Conservation (phyloP, 192 early-diverging fungal genomes). For the Globomyces pollinis-pini region DNA sequence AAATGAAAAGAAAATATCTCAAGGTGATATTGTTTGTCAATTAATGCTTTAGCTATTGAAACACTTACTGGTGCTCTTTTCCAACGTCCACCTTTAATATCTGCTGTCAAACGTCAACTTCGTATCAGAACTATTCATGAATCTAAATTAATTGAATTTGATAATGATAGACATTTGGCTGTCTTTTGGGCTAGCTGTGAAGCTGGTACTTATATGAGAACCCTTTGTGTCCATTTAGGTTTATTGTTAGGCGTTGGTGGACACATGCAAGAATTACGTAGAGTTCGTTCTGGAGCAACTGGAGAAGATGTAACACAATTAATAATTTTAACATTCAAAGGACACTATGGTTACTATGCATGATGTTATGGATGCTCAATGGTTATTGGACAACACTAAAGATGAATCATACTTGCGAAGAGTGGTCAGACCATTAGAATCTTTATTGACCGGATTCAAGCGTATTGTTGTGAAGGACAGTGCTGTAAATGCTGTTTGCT, state of each 20-base stretch:
- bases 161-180: constrained; percentile 91
- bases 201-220: constrained; percentile 99
- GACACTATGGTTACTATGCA: constrained; percentile 98
- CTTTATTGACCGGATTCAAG: constrained; percentile 91
- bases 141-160: constrained; percentile 90
- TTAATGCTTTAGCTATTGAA: too few species aligned
- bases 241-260: constrained; percentile 91
- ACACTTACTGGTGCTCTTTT: constrained; percentile 97
- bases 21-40: too few species aligned
- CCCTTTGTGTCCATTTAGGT: constrained; percentile 97
- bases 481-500: constrained; percentile 98
- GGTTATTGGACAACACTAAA: constrained; percentile 95
- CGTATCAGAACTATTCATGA: constrained; percentile 98
- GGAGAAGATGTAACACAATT: too few species aligned
- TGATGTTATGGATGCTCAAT: constrained; percentile 97
- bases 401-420: constrained; percentile 95
- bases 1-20: constrained; percentile 75
- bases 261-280: constrained; percentile 98
- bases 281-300: constrained; percentile 88
- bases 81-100: constrained; percentile 97
- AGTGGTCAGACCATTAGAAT: constrained; percentile 88
- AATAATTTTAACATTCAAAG: too few species aligned
- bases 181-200: constrained; percentile 99
- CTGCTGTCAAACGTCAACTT: constrained; percentile 98
- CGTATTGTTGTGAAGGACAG: constrained; percentile 97